Evolutionary conservation across 805 yeast species (phyloP).

Genomic region (Metschnikowia cerradonensis): DNA sequence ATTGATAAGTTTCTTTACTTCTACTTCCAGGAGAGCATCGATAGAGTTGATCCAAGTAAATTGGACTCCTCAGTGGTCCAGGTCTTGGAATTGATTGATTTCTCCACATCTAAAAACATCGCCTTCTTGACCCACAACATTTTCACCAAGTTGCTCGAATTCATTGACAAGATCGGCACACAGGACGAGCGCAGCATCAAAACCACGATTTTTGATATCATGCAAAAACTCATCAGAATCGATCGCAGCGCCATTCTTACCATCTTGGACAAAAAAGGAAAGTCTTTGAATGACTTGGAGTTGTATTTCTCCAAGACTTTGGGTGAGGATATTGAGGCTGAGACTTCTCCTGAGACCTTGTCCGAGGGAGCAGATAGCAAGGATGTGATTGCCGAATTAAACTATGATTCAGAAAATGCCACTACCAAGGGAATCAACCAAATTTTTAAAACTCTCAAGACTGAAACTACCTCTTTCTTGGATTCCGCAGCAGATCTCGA

Average conservation of each 20-base stretch:
- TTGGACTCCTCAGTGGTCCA: slow-evolving; percentile 16
- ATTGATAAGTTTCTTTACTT: slow-evolving; percentile 29
- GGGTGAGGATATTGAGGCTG: slow-evolving; percentile 13
- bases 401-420: slow-evolving; percentile 6
- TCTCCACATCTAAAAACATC: slow-evolving; percentile 9
- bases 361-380: not conserved
- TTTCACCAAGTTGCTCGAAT: slow-evolving; percentile 10
- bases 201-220: slow-evolving; percentile 2
- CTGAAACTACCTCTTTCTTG: slow-evolving; percentile 32
- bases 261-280: slow-evolving; percentile 16
- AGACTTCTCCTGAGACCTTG: slow-evolving; percentile 1
- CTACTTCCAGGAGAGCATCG: slow-evolving; percentile 26
- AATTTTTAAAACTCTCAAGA: slow-evolving; percentile 7
- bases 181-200: slow-evolving; percentile 7
- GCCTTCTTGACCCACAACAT: slow-evolving; percentile 17
- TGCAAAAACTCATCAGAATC: slow-evolving; percentile 22
- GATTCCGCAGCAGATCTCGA: slow-evolving; percentile 29
- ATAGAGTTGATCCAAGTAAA: slow-evolving; percentile 15
- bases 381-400: not conserved
- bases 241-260: slow-evolving; percentile 21
- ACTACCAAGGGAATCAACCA: not conserved
- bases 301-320: slow-evolving; percentile 67
- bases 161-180: slow-evolving; percentile 16
- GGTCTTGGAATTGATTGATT: slow-evolving; percentile 22
- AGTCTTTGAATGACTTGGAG: slow-evolving; percentile 35